Conservation (phyloP, 345 rosid species). For the Anacardium occidentale region DNA sequence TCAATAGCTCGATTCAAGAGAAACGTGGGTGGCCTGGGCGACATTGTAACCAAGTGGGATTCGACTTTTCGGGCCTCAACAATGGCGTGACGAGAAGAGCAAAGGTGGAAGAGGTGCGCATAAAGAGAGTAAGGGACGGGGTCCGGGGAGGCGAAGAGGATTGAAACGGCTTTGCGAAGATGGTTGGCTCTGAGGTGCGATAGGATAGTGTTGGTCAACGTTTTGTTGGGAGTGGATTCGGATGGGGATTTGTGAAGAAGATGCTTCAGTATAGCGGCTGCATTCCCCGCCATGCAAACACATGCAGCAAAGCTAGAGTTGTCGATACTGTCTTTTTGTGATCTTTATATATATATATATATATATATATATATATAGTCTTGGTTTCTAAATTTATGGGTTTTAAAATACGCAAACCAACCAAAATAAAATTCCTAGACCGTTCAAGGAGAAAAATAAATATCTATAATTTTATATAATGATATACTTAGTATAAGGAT, state of each 20-base stretch:
- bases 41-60: conserved; percentile 57
- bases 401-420: no score
- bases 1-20: conserved; percentile 74
- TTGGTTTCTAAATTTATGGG: background rate
- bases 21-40: conserved; percentile 50
- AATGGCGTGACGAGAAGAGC: conserved; percentile 44
- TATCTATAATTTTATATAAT: no score
- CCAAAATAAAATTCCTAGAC: no score
- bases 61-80: conserved; percentile 75
- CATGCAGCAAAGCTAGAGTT: background rate
- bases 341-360: background rate
- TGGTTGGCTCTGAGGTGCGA: conserved; percentile 39
- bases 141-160: conserved; percentile 56
- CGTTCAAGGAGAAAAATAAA: no score
- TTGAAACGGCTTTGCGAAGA: conserved; percentile 53
- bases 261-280: background rate
- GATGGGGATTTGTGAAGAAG: conserved; percentile 22
- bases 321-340: no score
- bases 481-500: no score
- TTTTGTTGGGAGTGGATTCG: conserved; percentile 16
- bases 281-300: conserved; percentile 10
- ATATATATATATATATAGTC: background rate
- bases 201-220: conserved; percentile 38
- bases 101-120: conserved; percentile 57
- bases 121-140: conserved; percentile 53